phyloP scores from a whole-genome alignment of 1,284 basidiomycete species.

The Fomitopsis schrenkii region DNA sequence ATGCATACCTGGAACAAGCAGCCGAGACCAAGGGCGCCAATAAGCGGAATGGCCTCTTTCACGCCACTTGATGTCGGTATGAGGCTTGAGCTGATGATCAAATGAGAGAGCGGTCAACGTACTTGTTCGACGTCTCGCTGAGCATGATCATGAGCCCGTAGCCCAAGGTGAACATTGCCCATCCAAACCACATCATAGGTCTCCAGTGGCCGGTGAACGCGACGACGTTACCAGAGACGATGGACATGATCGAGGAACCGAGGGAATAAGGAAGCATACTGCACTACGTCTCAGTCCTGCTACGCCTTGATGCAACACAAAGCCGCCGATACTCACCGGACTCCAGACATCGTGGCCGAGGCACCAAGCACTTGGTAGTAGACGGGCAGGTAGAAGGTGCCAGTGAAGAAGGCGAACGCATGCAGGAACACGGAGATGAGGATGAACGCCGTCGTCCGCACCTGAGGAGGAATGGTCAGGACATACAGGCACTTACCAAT shows the following conservation, averaged over 20 bases:
- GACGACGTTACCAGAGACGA: constrained; percentile 56
- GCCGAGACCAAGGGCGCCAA: constrained; percentile 59
- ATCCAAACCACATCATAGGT: constrained; percentile 56
- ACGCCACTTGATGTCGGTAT: constrained; percentile 37
- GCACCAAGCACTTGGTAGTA: constrained; percentile 80
- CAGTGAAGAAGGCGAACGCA: constrained; percentile 60
- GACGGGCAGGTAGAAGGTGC: constrained; percentile 69
- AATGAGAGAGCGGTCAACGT: constrained; percentile 4
- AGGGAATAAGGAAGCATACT: constrained; percentile 79
- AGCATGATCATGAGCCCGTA: constrained; percentile 63
- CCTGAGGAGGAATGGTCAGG: constrained; percentile 32
- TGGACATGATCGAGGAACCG: constrained; percentile 53
- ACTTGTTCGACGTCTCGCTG: constrained; percentile 43
- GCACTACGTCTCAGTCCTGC: not conserved
- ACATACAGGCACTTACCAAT: not conserved
- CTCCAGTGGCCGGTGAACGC: constrained; percentile 62
- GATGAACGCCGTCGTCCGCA: constrained; percentile 69
- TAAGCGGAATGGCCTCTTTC: constrained; percentile 56
- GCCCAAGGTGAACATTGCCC: constrained; percentile 52
- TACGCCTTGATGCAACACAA: not conserved
- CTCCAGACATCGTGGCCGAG: constrained; percentile 71
- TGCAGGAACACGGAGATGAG: constrained; percentile 65
- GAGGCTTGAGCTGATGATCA: not conserved
- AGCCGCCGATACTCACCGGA: constrained; percentile 41
- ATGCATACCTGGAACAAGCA: constrained; percentile 55